phyloP scores from a whole-genome alignment of 1,139 yeast species.

The Arxiozyma bovina region DNA sequence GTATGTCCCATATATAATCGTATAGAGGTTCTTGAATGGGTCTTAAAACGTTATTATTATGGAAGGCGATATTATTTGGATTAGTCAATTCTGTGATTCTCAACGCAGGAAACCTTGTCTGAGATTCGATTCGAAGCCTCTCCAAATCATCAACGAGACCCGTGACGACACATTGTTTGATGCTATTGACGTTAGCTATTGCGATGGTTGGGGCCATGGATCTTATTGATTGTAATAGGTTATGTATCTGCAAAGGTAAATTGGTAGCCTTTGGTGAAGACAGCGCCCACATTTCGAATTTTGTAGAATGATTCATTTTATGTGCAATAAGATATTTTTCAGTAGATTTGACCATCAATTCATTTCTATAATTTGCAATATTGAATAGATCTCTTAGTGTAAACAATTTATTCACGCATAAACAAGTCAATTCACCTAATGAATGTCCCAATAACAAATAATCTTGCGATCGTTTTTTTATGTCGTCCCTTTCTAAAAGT shows the following conservation, averaged over 20 bases:
- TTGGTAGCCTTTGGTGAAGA: conserved; percentile 24
- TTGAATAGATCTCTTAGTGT: conserved; percentile 30
- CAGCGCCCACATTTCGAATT: conserved; percentile 29
- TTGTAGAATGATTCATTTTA: conserved; percentile 19
- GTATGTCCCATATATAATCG: conserved; percentile 27
- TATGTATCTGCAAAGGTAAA: conserved; percentile 22
- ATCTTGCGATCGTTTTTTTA: background rate
- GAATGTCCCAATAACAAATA: conserved; percentile 44
- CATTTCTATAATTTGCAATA: conserved; percentile 28
- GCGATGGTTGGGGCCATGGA: conserved; percentile 16
- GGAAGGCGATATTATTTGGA: conserved; percentile 29
- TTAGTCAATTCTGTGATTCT: conserved; percentile 26
- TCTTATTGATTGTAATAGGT: conserved; percentile 14
- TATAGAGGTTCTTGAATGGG: conserved; percentile 29
- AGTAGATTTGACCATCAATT: conserved; percentile 27
- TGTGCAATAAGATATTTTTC: conserved; percentile 21
- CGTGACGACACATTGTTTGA: conserved; percentile 29
- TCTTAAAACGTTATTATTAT: conserved; percentile 25
- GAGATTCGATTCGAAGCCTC: conserved; percentile 19
- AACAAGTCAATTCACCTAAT: conserved; percentile 45
- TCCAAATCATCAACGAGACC: conserved; percentile 27
- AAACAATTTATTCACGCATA: conserved; percentile 36
- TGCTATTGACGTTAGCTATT: conserved; percentile 28
- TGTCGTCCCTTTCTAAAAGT: conserved; percentile 3
- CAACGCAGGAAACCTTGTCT: conserved; percentile 18